phyloP scores from a whole-genome alignment of 2,329 filamentous ascomycete species.

The Didymella segeticola region DNA sequence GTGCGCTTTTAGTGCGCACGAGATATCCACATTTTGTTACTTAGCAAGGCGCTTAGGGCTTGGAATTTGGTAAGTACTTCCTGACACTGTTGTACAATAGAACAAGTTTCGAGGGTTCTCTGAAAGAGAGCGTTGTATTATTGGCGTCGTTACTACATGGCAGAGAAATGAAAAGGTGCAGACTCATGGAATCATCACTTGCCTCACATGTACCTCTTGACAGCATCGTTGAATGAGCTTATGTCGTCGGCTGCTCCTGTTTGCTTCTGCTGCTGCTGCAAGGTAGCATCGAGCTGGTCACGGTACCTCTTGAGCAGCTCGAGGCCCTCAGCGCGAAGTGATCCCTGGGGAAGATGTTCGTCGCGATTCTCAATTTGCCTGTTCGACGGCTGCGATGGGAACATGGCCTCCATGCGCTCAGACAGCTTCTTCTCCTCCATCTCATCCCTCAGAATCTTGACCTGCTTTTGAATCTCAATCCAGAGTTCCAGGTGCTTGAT shows the following conservation, averaged over 20 bases:
- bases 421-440: conserved; percentile 37
- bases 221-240: not conserved
- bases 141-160: not conserved
- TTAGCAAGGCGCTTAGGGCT: conserved; percentile 18
- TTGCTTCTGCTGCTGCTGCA: conserved; percentile 17
- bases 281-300: conserved; percentile 34
- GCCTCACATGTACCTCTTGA: conserved; percentile 15
- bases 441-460: conserved; percentile 52
- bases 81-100: not conserved
- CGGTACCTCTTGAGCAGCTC: conserved; percentile 15
- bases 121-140: not conserved
- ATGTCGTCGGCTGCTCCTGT: not conserved
- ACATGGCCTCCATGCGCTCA: conserved; percentile 10
- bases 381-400: not conserved
- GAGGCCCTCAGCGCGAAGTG: not conserved
- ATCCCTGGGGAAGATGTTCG: not conserved
- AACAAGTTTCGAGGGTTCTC: not conserved
- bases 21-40: conserved; percentile 10
- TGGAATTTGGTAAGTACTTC: not conserved
- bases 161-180: not conserved
- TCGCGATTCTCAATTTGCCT: not conserved
- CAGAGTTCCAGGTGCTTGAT: conserved; percentile 50
- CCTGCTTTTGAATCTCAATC: conserved; percentile 52
- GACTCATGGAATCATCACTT: not conserved
- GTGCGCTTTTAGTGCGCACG: not conserved